These are phyloP conservation scores for Acanthamoeba triangularis DNA, from an alignment of 208 protist species.

Conservation along the genomic window DNA sequence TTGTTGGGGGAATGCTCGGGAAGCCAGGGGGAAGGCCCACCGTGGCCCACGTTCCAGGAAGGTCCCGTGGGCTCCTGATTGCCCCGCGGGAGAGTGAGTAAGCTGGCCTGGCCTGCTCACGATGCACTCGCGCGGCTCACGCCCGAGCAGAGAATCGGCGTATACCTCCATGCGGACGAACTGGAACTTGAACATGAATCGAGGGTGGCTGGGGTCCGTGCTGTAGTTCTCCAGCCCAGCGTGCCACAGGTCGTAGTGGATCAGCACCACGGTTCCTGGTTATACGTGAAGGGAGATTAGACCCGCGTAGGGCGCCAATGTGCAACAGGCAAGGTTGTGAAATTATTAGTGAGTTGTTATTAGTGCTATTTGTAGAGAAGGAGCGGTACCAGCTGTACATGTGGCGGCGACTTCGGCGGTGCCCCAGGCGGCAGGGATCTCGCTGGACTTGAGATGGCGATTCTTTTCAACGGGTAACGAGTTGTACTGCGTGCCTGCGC, in stretches of 20 bases:
- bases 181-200: conserved; percentile 78
- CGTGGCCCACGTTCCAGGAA: neutral
- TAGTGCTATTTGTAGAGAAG: neutral
- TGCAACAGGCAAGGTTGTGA: too few relatives aligned
- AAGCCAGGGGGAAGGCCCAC: neutral
- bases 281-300: too few relatives aligned
- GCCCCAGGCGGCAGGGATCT: neutral
- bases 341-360: too few relatives aligned
- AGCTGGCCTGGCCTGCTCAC: neutral
- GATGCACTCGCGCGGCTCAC: too few relatives aligned
- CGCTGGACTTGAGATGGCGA: neutral
- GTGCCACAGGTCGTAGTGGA: conserved; percentile 77
- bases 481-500: conserved; percentile 30
- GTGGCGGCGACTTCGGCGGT: neutral
- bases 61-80: neutral
- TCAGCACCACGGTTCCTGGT: conserved; percentile 48
- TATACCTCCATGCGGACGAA: conserved; percentile 42
- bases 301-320: too few relatives aligned
- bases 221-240: conserved; percentile 27
- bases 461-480: neutral
- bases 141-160: too few relatives aligned
- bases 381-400: neutral
- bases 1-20: neutral
- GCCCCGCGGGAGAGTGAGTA: neutral
- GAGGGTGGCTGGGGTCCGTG: neutral